Conservation (phyloP, 805 yeast genomes). For the Hyphopichia homilentoma region DNA sequence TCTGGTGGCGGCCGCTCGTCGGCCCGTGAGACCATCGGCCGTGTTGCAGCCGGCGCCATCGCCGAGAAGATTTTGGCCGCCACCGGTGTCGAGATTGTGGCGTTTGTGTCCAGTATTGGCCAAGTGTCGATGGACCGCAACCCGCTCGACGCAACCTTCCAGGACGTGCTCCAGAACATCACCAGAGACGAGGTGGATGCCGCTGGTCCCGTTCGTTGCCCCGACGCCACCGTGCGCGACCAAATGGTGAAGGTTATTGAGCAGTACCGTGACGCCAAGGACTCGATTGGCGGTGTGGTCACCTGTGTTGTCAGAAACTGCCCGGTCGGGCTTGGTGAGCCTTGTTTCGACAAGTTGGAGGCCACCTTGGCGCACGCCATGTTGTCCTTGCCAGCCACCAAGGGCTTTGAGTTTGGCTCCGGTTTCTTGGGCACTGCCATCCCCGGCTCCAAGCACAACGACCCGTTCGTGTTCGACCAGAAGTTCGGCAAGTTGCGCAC, state of each 20-base stretch:
- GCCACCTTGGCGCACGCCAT: slow-evolving; percentile 96
- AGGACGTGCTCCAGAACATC: slow-evolving; percentile 63
- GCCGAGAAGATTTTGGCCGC: slow-evolving; percentile 87
- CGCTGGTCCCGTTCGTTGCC: slow-evolving; percentile 91
- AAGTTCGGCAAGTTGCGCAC: slow-evolving; percentile 70
- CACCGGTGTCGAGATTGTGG: slow-evolving; percentile 87
- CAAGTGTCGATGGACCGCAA: slow-evolving; percentile 71
- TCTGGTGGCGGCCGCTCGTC: slow-evolving; percentile 97
- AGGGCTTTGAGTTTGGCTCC: slow-evolving; percentile 96
- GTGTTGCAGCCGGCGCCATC: slow-evolving; percentile 98
- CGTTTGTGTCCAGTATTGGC: slow-evolving; percentile 94
- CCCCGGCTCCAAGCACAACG: slow-evolving; percentile 94
- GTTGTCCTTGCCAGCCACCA: slow-evolving; percentile 96
- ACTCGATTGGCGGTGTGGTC: slow-evolving; percentile 96
- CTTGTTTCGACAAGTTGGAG: slow-evolving; percentile 94
- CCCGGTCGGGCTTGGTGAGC: slow-evolving; percentile 97
- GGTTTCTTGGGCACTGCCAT: slow-evolving; percentile 88
- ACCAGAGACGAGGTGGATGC: slow-evolving; percentile 88
- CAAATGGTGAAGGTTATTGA: slow-evolving; percentile 86
- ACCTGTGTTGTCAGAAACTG: slow-evolving; percentile 94
- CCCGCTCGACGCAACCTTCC: slow-evolving; percentile 61
- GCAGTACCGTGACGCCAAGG: slow-evolving; percentile 77
- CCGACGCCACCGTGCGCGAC: slow-evolving; percentile 66
- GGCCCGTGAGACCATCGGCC: slow-evolving; percentile 97
- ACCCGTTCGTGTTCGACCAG: slow-evolving; percentile 67